Percentiles rank a stretch among this genome's conserved stretches.
These are phyloP conservation scores for Venturia oleaginea DNA, from an alignment of 2,329 filamentous ascomycete genomes.

Conservation along the genomic window DNA sequence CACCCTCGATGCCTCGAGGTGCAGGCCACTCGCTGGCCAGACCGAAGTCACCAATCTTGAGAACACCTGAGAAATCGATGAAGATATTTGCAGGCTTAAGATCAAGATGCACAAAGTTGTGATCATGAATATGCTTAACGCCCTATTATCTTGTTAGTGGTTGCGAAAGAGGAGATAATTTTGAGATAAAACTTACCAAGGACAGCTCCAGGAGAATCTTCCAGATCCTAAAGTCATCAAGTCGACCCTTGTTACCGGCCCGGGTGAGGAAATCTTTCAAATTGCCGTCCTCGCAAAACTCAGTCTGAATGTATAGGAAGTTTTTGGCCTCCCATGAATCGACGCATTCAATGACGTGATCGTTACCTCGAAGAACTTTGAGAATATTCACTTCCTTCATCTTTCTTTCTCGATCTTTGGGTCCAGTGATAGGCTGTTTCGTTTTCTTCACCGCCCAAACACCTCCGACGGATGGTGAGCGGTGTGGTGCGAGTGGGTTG, in stretches of 20 bases:
- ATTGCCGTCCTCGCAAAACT: constrained; percentile 91
- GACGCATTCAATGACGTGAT: constrained; percentile 77
- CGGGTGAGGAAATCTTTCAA: constrained; percentile 77
- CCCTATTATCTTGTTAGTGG: constrained; percentile 49
- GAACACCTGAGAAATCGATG: constrained; percentile 68
- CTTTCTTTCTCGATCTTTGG: constrained; percentile 72
- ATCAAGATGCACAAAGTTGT: constrained; percentile 77
- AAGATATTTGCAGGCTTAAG: constrained; percentile 79
- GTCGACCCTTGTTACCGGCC: constrained; percentile 70
- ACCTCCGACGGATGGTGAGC: constrained; percentile 22
- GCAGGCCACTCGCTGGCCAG: constrained; percentile 74
- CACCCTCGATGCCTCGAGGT: constrained; percentile 67
- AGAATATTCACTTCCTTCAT: constrained; percentile 76
- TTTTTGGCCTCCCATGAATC: constrained; percentile 81
- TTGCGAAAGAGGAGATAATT: constrained; percentile 14
- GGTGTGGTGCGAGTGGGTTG: constrained; percentile 20
- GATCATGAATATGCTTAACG: constrained; percentile 79
- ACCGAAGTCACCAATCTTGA: constrained; percentile 83
- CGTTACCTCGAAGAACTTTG: constrained; percentile 64
- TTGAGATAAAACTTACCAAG: constrained; percentile 50
- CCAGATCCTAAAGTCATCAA: constrained; percentile 98
- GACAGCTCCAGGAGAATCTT: constrained; percentile 87
- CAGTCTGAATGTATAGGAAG: constrained; percentile 92
- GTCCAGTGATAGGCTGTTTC: constrained; percentile 67
- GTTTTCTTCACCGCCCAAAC: constrained; percentile 94